Evolutionary conservation across 768 basidiomycete species (phyloP).

Genomic region (Hortiboletus campestris): DNA sequence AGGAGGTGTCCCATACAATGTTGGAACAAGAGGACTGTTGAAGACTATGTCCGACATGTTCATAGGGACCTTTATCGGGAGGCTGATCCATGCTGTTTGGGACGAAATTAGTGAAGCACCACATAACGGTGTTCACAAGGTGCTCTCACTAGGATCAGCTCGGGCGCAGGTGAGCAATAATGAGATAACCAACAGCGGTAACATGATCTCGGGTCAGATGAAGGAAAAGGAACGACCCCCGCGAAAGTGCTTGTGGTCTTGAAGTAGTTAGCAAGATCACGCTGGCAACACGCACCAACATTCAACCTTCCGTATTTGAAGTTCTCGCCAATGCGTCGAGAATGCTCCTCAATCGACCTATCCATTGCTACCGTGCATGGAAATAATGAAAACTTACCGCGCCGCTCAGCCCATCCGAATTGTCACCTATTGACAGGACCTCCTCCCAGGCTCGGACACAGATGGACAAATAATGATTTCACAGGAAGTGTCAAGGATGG

Average conservation of each 20-base stretch:
- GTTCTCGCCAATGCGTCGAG: too few species aligned
- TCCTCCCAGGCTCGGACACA: too few species aligned
- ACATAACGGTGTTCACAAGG: not conserved
- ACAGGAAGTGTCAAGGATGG: too few species aligned
- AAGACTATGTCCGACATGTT: slow-evolving; percentile 12
- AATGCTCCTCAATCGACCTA: too few species aligned
- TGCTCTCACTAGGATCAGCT: slow-evolving; percentile 7
- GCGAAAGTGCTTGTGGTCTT: not conserved
- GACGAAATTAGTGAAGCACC: not conserved
- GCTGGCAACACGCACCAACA: not conserved
- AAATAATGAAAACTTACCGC: too few species aligned
- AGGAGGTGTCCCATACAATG: slow-evolving; percentile 16
- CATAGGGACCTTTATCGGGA: slow-evolving; percentile 13
- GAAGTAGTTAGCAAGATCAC: not conserved
- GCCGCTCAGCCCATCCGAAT: too few species aligned
- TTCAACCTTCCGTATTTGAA: not conserved
- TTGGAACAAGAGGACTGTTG: slow-evolving; percentile 17
- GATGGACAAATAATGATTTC: too few species aligned
- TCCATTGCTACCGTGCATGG: too few species aligned
- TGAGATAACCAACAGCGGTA: not conserved
- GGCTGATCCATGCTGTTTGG: slow-evolving; percentile 16
- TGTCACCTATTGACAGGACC: too few species aligned
- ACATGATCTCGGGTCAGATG: not conserved
- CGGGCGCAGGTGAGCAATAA: not conserved
- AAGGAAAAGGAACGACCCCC: not conserved